phyloP scores from a whole-genome alignment of 2,329 filamentous ascomycete genomes.

The Cladophialophora carrionii region DNA sequence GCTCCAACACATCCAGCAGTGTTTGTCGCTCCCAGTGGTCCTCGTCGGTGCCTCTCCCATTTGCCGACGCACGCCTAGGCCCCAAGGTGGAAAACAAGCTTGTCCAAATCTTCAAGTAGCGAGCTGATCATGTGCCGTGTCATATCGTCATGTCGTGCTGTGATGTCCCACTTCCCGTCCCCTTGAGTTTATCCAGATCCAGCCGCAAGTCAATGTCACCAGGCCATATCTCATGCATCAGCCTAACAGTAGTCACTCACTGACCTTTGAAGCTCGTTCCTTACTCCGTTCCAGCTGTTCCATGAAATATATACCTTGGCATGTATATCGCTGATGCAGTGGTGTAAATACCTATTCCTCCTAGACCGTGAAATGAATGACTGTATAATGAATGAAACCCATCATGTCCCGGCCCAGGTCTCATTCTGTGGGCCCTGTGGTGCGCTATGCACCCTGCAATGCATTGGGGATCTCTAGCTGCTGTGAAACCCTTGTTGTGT shows the following conservation, averaged over 20 bases:
- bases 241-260: neutral
- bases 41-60: neutral
- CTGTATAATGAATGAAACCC: constrained; percentile 16
- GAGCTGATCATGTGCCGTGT: constrained; percentile 20
- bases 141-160: constrained; percentile 23
- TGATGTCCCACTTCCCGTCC: neutral
- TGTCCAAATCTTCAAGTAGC: neutral
- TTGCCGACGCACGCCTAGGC: too few relatives aligned
- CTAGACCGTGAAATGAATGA: constrained; percentile 11
- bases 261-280: constrained; percentile 2
- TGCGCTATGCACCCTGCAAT: constrained; percentile 32
- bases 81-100: neutral
- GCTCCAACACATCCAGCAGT: neutral
- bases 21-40: neutral
- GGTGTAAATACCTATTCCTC: constrained; percentile 1
- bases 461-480: constrained; percentile 29
- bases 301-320: constrained; percentile 10
- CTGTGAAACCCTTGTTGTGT: constrained; percentile 13
- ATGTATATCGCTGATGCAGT: constrained; percentile 11
- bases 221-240: neutral
- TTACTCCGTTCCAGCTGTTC: neutral
- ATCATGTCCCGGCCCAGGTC: neutral
- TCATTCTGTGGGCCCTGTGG: constrained; percentile 10
- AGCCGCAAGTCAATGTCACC: neutral
- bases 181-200: neutral